Percentiles rank a stretch among this genome's conserved stretches.
Conservation (phyloP, 1,284 basidiomycete species). For the Mycena sp. region DNA sequence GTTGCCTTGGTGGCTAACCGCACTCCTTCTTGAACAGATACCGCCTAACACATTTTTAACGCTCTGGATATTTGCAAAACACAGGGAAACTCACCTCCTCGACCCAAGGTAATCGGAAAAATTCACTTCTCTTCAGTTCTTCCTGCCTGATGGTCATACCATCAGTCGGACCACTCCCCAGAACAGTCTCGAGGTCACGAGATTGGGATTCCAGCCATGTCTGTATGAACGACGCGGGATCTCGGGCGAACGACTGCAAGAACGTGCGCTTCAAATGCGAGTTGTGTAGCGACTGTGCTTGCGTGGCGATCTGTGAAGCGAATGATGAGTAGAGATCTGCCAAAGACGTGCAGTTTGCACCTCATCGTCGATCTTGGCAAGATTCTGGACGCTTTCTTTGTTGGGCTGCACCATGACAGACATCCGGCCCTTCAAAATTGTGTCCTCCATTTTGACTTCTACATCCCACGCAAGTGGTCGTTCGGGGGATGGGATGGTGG, state of each 20-base stretch:
- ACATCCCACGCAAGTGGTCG: conserved; percentile 85
- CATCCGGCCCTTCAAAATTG: conserved; percentile 79
- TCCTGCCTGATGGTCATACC: conserved; percentile 86
- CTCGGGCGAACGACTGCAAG: conserved; percentile 82
- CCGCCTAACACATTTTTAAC: conserved; percentile 34
- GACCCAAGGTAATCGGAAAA: conserved; percentile 92
- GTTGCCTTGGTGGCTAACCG: conserved; percentile 35
- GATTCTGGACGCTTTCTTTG: conserved; percentile 72
- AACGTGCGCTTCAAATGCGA: conserved; percentile 90
- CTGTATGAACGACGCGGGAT: conserved; percentile 86
- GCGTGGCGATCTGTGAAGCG: conserved; percentile 68
- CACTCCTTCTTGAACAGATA: conserved; percentile 47
- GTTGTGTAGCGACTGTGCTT: conserved; percentile 86
- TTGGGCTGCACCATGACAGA: conserved; percentile 78
- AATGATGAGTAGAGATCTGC: conserved; percentile 17
- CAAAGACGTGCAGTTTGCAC: conserved; percentile 48
- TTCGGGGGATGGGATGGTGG: conserved; percentile 64
- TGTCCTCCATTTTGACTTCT: conserved; percentile 91
- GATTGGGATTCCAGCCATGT: conserved; percentile 93
- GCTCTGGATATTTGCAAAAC: background rate
- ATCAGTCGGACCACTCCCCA: conserved; percentile 88
- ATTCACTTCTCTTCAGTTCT: conserved; percentile 88
- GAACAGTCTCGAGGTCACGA: conserved; percentile 86
- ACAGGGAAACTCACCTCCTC: conserved; percentile 56
- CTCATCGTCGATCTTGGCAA: conserved; percentile 89